These are phyloP conservation scores for Suhomyces taliae DNA, from an alignment of 1,139 yeast species.

Conservation along the genomic window DNA sequence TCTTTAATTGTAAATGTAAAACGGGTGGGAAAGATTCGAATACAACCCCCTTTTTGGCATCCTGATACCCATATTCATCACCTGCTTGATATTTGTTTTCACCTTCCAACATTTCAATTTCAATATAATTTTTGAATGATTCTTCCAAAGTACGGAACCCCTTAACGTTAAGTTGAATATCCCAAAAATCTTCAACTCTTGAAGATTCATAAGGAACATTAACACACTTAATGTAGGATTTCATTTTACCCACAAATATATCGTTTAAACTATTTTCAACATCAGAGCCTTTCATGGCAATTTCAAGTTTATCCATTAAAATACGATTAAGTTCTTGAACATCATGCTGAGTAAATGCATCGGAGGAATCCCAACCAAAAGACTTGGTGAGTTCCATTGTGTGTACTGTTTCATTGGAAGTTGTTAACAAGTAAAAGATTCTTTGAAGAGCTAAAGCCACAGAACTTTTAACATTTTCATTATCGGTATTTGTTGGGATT, in stretches of 20 bases:
- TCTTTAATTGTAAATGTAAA: constrained; percentile 83
- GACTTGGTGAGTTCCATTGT: constrained; percentile 86
- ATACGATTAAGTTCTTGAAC: constrained; percentile 96
- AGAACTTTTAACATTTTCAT: constrained; percentile 21
- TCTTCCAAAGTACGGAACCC: constrained; percentile 70
- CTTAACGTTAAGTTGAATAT: constrained; percentile 90
- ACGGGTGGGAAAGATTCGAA: constrained; percentile 92
- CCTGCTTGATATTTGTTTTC: constrained; percentile 96
- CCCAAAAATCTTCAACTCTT: constrained; percentile 95
- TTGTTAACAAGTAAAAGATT: constrained; percentile 75
- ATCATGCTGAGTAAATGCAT: constrained; percentile 97
- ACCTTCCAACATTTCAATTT: constrained; percentile 86
- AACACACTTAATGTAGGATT: constrained; percentile 87
- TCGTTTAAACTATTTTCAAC: constrained; percentile 80
- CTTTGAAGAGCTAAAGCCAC: constrained; percentile 88
- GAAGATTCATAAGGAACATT: constrained; percentile 95
- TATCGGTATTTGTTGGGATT: constrained; percentile 61
- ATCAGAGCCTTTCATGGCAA: constrained; percentile 85
- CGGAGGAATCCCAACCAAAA: constrained; percentile 96
- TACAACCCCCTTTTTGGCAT: constrained; percentile 94
- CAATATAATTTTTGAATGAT: constrained; percentile 84
- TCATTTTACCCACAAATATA: constrained; percentile 95
- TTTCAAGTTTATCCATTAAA: constrained; percentile 89
- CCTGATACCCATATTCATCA: constrained; percentile 82
- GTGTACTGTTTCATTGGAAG: constrained; percentile 73